These are phyloP conservation scores for Persicaria maculosa DNA, from an alignment of 148 eudicot genomes.

Conservation along the genomic window DNA sequence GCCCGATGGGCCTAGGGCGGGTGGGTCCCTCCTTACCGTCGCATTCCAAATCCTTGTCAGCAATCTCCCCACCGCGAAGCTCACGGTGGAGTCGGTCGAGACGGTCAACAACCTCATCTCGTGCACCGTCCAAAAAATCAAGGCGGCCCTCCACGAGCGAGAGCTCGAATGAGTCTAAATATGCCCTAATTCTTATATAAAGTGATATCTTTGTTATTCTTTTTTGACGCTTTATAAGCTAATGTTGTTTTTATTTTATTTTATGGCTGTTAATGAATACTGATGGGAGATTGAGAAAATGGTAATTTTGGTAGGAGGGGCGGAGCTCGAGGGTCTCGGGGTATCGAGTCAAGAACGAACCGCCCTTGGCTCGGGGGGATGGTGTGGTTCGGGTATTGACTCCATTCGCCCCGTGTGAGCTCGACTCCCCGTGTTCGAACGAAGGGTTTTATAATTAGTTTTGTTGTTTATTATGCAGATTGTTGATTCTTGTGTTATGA, in stretches of 20 bases:
- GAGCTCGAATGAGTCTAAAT: background rate
- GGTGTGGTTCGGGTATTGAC: conserved; percentile 14
- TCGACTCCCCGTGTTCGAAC: background rate
- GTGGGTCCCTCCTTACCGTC: conserved; percentile 47
- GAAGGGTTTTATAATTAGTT: background rate
- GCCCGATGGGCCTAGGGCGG: conserved; percentile 19
- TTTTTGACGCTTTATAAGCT: background rate
- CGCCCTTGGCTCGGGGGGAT: conserved; percentile 20
- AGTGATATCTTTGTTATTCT: background rate
- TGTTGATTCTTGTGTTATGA: background rate
- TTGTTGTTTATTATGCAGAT: background rate
- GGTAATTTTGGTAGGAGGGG: background rate
- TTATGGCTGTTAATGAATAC: background rate
- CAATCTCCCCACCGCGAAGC: conserved; percentile 41
- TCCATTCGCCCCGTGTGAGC: background rate
- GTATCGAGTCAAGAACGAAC: conserved; percentile 74
- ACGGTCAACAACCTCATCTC: conserved; percentile 49
- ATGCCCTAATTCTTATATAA: background rate
- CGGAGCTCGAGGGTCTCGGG: background rate
- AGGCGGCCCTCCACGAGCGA: conserved; percentile 27
- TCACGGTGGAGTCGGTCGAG: conserved; percentile 58
- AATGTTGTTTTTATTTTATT: background rate
- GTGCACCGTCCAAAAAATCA: conserved; percentile 59
- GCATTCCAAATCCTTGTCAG: conserved; percentile 67
- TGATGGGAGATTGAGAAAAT: background rate